Evolutionary conservation across 202 grass and related monocot genomes (phyloP), one percentile per base, ranked within the genome.

Genomic region (Eragrostis tef): DNA sequence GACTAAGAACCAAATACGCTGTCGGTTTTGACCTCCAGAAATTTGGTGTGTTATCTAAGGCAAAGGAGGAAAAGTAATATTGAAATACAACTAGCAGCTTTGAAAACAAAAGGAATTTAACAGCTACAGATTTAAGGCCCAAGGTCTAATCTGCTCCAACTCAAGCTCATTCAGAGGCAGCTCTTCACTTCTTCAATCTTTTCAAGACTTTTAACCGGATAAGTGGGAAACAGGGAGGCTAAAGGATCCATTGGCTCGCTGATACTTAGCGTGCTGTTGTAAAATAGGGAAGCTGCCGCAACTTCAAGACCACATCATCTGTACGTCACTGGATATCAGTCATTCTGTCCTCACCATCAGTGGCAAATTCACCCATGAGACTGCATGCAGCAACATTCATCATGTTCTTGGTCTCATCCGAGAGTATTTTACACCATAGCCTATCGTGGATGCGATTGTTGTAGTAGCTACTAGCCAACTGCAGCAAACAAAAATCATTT

Each of bases 391-490:
- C 74, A 86, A 56, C 29, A 26, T 26, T 44, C 81, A 17, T 73
- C 48, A 29, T 71, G 7, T 25, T 45, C 74, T 70, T 75, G 88
- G 84, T 88, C 72, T 89, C 46, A 85, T 78, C 36, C 57, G 73
- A 62, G 83, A 78, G 83, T 94, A 84, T 61, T 94, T 91, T 5
- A 90, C 86, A 69, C 90, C 92, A 87, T 95, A 98, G 39, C 89
- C 88, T 80, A 93, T 61, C 3, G 90, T 80, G 41, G 95, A 93
- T 56, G 74, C 79, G 58, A 86, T 75, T 24, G 95, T 98, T 78
- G 92, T 98, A 51, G 77, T 83, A 47, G 92, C 92, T 72, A 98
- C 95, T 58, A 95, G 77, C 92, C 86, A 98, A 79, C 95, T 95
- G 84, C 92, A 94, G 53, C 46, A 45, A 79, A 29, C 11, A 61